Evolutionary conservation across 176 grass and related monocot genomes (phyloP), one percentile per base, ranked within the genome.

Genomic region (Eleusine indica): DNA sequence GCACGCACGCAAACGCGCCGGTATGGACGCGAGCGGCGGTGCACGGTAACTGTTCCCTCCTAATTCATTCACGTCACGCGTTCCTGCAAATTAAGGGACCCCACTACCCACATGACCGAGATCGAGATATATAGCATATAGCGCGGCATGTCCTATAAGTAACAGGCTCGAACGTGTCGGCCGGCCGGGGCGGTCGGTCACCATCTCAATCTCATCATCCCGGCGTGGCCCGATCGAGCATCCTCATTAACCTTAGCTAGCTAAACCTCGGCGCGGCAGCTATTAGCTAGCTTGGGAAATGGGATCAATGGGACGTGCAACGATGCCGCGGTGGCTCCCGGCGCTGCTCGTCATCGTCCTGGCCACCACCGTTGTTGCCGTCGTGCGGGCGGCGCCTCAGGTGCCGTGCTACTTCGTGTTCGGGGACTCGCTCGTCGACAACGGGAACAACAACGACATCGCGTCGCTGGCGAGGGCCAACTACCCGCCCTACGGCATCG

Each of bases 401-500:
- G 91, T 95, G 65, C 95, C 95, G 17, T 97, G 95, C 88, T 87
- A 94, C 82, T 98, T 91, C 72, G 71, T 98, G 80, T 95, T 95
- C 38, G 95, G 92, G 2, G 95, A 97, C 71, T 97, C 92, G 35
- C 86, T 97, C 5, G 92, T 97, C 10, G 95, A 97, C 84, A 97
- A 94, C 61, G 95, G 95, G 30, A 97, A 97, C 90, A 97, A 97
- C 92, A 97, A 97, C 67, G 68, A 80, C 72, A 89, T 97, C 76
- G 66, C 90, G 78, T 93, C 92, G 41, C 86, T 97, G 38, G 92
- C 92, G 64, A 68, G 95, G 86, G 95, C 95, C 30, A 97, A 94
- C 86, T 97, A 97, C 79, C 85, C 88, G 52, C 95, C 95, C 25
- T 97, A 97, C 42, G 92, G 95, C 75, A 44, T 97, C 77, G 95